A percentile compares a stretch with the other conserved stretches of the same genome.
These are phyloP conservation scores for Irpex sp. DNA, from an alignment of 1,284 basidiomycete species.

Conservation along the genomic window DNA sequence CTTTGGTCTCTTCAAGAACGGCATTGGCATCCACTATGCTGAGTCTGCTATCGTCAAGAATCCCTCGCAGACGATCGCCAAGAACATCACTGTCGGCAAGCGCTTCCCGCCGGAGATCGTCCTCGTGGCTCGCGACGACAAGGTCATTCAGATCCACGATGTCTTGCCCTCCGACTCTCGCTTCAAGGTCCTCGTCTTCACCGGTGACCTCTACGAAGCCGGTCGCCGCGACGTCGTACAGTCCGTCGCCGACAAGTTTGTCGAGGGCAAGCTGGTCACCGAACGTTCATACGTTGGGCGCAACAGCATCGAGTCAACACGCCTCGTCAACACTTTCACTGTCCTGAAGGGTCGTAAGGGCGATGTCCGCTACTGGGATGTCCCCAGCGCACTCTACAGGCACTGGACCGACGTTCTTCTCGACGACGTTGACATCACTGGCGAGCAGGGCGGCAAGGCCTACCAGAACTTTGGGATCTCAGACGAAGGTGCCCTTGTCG, in stretches of 20 bases:
- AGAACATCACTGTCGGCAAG: constrained; percentile 51
- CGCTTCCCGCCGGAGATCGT: constrained; percentile 38
- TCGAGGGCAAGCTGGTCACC: neutral
- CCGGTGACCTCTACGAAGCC: constrained; percentile 28
- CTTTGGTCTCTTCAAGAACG: constrained; percentile 58
- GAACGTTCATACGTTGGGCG: neutral
- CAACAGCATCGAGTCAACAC: neutral
- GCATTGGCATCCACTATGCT: constrained; percentile 61
- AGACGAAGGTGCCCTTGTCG: neutral
- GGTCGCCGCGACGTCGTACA: constrained; percentile 35
- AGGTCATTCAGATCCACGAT: neutral
- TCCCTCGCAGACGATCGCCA: constrained; percentile 42
- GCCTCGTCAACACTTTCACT: neutral
- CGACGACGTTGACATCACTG: neutral
- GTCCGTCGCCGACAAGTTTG: neutral
- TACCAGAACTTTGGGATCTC: constrained; percentile 2
- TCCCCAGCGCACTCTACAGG: neutral
- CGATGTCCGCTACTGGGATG: neutral
- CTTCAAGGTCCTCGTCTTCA: constrained; percentile 1
- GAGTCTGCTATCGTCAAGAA: constrained; percentile 48
- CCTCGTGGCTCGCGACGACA: neutral
- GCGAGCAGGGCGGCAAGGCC: neutral
- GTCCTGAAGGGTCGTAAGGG: neutral
- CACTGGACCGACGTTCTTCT: neutral
- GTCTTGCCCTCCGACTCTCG: neutral